Conservation (phyloP, 257 asterid species). For the Solanum sparsipilum region DNA sequence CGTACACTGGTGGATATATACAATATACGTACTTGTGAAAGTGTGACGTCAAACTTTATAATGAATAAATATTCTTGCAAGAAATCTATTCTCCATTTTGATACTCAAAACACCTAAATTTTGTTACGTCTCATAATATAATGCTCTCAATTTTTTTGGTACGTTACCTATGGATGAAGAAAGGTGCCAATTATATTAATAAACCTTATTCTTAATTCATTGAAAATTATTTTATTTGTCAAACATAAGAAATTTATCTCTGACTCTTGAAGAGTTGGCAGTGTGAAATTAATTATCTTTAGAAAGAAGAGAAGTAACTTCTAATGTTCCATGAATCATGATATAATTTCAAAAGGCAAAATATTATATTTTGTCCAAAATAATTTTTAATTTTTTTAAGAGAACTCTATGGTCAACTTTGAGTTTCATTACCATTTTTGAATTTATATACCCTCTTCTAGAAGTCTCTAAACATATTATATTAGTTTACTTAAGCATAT, state of each 20-base stretch:
- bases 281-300: slow-evolving; percentile 6
- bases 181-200: slow-evolving; percentile 4
- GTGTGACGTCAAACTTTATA: not conserved
- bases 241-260: not conserved
- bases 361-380: not conserved
- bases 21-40: not conserved
- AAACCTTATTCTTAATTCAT: not conserved
- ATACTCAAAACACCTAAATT: not conserved
- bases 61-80: not conserved
- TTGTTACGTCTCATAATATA: not conserved
- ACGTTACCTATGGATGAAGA: slow-evolving; percentile 20
- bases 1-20: not conserved
- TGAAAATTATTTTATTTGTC: not conserved
- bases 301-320: slow-evolving; percentile 10
- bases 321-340: not conserved
- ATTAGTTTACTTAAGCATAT: not conserved
- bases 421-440: slow-evolving; percentile 7
- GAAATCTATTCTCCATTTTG: not conserved
- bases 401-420: slow-evolving; percentile 8
- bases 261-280: not conserved
- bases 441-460: not conserved
- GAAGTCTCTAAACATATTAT: not conserved
- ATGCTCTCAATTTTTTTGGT: not conserved
- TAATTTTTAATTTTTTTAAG: not conserved
- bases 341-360: not conserved